These are phyloP conservation scores for Macaranga tanarius DNA, from an alignment of 441 rosid species.

Conservation along the genomic window DNA sequence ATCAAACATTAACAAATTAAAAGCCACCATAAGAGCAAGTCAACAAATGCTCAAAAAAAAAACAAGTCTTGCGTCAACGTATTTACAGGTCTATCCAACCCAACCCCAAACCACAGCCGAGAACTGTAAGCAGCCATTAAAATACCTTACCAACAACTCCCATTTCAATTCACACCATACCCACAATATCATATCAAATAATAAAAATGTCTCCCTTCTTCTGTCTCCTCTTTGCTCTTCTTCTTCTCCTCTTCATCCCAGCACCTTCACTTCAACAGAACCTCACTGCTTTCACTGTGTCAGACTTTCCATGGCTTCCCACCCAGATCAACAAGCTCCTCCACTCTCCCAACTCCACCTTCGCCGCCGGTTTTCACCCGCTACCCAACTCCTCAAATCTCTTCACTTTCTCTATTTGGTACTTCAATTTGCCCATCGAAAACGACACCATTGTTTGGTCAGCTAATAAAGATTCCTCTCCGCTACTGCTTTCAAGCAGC, in stretches of 20 bases:
- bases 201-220: slow-evolving; percentile 27
- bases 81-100: too few species aligned
- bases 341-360: slow-evolving; percentile 41
- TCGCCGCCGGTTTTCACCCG: slow-evolving; percentile 51
- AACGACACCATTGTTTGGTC: slow-evolving; percentile 47
- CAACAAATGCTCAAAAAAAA: too few species aligned
- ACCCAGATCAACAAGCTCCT: slow-evolving; percentile 36
- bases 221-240: slow-evolving; percentile 15
- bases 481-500: not conserved
- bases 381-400: slow-evolving; percentile 17
- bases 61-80: not conserved
- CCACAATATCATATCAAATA: too few species aligned
- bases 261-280: slow-evolving; percentile 28
- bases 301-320: slow-evolving; percentile 52
- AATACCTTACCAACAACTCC: not conserved
- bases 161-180: not conserved
- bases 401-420: slow-evolving; percentile 58
- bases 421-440: slow-evolving; percentile 27
- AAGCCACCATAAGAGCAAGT: not conserved
- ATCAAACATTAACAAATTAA: too few species aligned
- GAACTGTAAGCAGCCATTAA: slow-evolving; percentile 3
- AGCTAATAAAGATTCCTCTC: slow-evolving; percentile 14
- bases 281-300: slow-evolving; percentile 37
- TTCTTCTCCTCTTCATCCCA: slow-evolving; percentile 20
- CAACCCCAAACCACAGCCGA: not conserved